Evolutionary conservation across 352 stramenopile genomes (phyloP).

Genomic region (Globisporangium iwayamae): DNA sequence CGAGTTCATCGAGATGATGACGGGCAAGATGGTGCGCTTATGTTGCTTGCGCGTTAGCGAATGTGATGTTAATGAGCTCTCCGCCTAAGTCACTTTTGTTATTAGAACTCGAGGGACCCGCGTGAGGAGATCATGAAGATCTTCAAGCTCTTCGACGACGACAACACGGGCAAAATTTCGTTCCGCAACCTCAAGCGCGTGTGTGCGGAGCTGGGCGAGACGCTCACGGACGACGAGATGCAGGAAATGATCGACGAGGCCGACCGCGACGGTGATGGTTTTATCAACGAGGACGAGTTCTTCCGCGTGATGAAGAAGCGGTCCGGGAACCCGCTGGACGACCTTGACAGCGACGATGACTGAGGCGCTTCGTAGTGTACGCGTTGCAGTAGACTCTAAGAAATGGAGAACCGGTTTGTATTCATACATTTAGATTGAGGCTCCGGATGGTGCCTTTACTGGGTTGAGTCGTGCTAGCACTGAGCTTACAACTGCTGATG

Average conservation of each 20-base stretch:
- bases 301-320: slow-evolving; percentile 96
- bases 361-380: slow-evolving; percentile 17
- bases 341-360: slow-evolving; percentile 90
- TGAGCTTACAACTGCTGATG: slow-evolving; percentile 19
- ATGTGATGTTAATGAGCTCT: not conserved
- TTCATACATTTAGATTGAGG: not conserved
- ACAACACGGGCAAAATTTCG: slow-evolving; percentile 93
- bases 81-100: not conserved
- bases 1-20: slow-evolving; percentile 96
- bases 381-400: too few species aligned
- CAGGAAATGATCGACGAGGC: slow-evolving; percentile 96
- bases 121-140: slow-evolving; percentile 93
- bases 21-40: slow-evolving; percentile 82
- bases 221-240: slow-evolving; percentile 73
- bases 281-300: slow-evolving; percentile 95
- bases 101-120: slow-evolving; percentile 77
- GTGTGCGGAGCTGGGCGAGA: slow-evolving; percentile 79
- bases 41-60: not conserved
- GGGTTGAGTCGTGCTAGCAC: slow-evolving; percentile 31
- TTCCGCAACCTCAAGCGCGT: slow-evolving; percentile 95
- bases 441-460: not conserved
- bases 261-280: slow-evolving; percentile 89
- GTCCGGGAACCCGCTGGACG: slow-evolving; percentile 89
- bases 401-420: not conserved
- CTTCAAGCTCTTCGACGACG: slow-evolving; percentile 95